Percentiles rank a stretch among this genome's conserved stretches.
Evolutionary conservation across 257 asterid species (phyloP).

Genomic region (Rehmannia glutinosa): DNA sequence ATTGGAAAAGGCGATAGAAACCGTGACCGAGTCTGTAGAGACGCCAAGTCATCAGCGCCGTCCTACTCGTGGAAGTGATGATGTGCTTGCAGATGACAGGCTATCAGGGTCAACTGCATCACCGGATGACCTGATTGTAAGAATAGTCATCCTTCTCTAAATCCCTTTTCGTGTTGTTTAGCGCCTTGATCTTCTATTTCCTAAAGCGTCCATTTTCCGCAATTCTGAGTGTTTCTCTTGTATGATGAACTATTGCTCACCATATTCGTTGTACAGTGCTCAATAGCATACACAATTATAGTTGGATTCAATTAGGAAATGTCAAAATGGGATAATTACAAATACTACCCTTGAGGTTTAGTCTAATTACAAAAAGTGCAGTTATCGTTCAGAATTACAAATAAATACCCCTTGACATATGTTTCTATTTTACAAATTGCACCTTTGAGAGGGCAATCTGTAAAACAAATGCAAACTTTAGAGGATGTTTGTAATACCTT

Average conservation of each 20-base stretch:
- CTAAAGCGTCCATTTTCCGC: neutral
- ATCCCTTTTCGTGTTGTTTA: neutral
- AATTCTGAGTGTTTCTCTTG: neutral
- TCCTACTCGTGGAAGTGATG: constrained; percentile 89
- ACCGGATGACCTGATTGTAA: constrained; percentile 96
- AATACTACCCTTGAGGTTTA: too few species aligned
- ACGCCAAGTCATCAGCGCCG: constrained; percentile 94
- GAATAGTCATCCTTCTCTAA: constrained; percentile 16
- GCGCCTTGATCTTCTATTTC: neutral
- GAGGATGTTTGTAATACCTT: too few species aligned
- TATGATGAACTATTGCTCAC: neutral
- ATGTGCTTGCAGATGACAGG: constrained; percentile 74
- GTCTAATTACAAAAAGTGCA: too few species aligned
- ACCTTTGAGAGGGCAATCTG: too few species aligned
- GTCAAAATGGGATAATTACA: too few species aligned
- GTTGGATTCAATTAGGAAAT: too few species aligned
- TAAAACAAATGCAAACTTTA: too few species aligned
- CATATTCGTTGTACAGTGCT: neutral
- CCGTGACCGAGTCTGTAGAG: constrained; percentile 61
- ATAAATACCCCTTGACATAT: too few species aligned
- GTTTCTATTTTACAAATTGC: too few species aligned
- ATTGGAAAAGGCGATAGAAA: constrained; percentile 83
- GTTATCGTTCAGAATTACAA: too few species aligned
- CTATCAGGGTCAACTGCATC: constrained; percentile 68
- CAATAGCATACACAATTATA: too few species aligned